A percentile compares a stretch with the other conserved stretches of the same genome.
Conservation (phyloP, 768 basidiomycete genomes). For the Tylopilus subfusipes region DNA sequence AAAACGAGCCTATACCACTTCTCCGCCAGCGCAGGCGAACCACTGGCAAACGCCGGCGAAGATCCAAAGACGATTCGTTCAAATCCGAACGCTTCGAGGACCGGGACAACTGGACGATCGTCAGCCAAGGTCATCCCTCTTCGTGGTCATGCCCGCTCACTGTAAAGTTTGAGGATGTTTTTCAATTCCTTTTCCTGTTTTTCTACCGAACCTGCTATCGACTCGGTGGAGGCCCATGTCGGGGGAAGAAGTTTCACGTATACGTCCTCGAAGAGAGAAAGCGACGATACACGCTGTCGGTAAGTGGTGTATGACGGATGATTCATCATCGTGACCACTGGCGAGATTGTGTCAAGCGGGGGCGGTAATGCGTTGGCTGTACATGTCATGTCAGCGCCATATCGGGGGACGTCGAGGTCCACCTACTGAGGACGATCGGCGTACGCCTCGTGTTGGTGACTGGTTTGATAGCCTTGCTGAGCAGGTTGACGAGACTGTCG, state of each 20-base stretch:
- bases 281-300: conserved; percentile 64
- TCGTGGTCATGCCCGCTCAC: conserved; percentile 43
- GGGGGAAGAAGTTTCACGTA: conserved; percentile 78
- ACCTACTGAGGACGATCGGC: conserved; percentile 64
- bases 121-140: neutral
- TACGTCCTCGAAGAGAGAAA: conserved; percentile 72
- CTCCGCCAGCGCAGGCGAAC: conserved; percentile 46
- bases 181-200: conserved; percentile 45
- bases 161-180: conserved; percentile 78
- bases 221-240: conserved; percentile 57
- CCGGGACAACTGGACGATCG: conserved; percentile 60
- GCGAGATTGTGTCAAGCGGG: conserved; percentile 63
- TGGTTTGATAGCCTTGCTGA: conserved; percentile 54
- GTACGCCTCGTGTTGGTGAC: conserved; percentile 34
- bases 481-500: conserved; percentile 69
- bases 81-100: conserved; percentile 82
- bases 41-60: conserved; percentile 54
- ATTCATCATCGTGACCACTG: conserved; percentile 76
- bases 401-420: neutral
- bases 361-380: conserved; percentile 80
- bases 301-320: conserved; percentile 72
- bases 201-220: conserved; percentile 25
- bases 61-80: conserved; percentile 82
- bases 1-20: conserved; percentile 83
- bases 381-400: conserved; percentile 3